A percentile compares a stretch with the other conserved stretches of the same genome.
phyloP scores from a whole-genome alignment of 129 eudicot species.

The Mikania micrantha region DNA sequence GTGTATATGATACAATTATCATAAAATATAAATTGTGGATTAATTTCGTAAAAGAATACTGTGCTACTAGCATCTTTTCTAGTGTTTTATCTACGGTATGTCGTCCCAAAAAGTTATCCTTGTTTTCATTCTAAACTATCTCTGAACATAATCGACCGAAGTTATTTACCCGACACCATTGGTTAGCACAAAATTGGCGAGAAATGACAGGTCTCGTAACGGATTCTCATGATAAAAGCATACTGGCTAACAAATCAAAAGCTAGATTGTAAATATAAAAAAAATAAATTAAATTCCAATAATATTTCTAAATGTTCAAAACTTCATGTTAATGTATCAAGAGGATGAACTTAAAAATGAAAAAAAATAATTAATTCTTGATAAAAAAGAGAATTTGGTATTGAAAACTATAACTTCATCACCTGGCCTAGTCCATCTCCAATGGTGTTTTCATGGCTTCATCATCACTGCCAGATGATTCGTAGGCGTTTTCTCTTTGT shows the following conservation, averaged over 20 bases:
- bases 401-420: neutral
- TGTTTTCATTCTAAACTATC: neutral
- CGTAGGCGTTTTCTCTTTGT: neutral
- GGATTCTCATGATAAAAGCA: too few relatives aligned
- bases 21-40: too few relatives aligned
- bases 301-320: neutral
- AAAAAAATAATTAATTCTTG: neutral
- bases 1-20: too few relatives aligned
- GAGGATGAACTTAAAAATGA: neutral
- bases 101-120: too few relatives aligned
- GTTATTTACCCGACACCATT: neutral
- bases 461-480: neutral
- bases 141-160: neutral
- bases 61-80: too few relatives aligned
- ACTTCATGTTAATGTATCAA: constrained; percentile 10
- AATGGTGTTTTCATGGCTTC: neutral
- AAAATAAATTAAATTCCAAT: neutral
- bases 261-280: neutral
- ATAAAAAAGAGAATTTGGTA: neutral
- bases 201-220: too few relatives aligned
- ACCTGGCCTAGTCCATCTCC: neutral
- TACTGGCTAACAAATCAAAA: neutral
- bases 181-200: too few relatives aligned
- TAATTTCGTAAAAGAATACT: too few relatives aligned
- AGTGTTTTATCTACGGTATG: too few relatives aligned